phyloP scores from a whole-genome alignment of 169 alveolate genomes.

The Plasmodium billcollinsi region DNA sequence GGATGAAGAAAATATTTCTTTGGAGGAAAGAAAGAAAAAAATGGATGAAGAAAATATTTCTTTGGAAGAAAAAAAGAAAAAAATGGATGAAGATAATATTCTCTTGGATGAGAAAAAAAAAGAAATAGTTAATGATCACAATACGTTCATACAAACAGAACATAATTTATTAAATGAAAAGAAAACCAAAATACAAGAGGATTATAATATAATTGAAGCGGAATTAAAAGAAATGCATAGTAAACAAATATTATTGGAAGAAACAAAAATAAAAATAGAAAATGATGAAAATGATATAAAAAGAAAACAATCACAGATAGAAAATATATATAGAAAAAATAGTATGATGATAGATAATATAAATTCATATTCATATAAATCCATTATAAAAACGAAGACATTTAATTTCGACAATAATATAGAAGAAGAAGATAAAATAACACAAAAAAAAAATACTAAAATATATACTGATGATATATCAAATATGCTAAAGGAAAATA shows the following conservation, averaged over 20 bases:
- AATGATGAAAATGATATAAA: conserved; percentile 6
- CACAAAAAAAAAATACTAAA: too few species aligned
- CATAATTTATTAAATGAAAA: neutral
- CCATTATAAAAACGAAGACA: too few species aligned
- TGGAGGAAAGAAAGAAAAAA: conserved; percentile 8
- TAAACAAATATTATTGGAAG: neutral
- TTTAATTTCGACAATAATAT: too few species aligned
- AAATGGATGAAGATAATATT: neutral
- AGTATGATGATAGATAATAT: conserved; percentile 2
- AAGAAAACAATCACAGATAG: neutral
- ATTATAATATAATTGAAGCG: neutral
- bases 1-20: neutral
- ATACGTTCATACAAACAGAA: neutral
- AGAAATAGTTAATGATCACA: neutral
- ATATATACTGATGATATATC: too few species aligned
- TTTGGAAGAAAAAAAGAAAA: conserved; percentile 15
- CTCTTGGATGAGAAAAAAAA: conserved; percentile 13
- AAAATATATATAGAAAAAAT: neutral
- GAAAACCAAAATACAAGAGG: neutral
- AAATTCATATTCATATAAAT: too few species aligned
- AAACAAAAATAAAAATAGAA: conserved; percentile 2
- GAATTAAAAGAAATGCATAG: neutral
- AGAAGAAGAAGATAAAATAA: too few species aligned
- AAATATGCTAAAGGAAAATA: too few species aligned
- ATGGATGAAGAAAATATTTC: neutral